Percentiles rank a stretch among this genome's conserved stretches.
phyloP scores from a whole-genome alignment of 164 flowering plant genomes.

The Platanus orientalis region DNA sequence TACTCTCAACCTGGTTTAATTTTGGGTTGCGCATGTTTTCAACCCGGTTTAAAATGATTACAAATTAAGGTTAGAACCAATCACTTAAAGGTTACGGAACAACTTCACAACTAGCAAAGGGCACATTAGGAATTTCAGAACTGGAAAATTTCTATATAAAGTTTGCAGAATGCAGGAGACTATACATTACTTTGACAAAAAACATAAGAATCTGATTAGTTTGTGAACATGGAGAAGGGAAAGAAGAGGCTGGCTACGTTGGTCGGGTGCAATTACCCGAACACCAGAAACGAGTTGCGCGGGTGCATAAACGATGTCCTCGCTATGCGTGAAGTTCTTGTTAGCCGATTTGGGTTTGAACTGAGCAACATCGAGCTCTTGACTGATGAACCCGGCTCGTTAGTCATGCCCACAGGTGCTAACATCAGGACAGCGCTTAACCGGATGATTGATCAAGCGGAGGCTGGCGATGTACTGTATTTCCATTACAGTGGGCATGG shows the following conservation, averaged over 20 bases:
- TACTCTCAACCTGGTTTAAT: no score
- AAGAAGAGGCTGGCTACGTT: slow-evolving; percentile 52
- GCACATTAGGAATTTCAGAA: neutral
- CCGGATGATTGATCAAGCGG: slow-evolving; percentile 48
- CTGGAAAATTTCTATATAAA: neutral
- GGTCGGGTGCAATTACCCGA: slow-evolving; percentile 64
- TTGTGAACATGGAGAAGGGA: slow-evolving; percentile 4
- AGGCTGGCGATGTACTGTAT: slow-evolving; percentile 54
- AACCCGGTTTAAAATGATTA: no score
- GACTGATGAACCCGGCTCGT: slow-evolving; percentile 42
- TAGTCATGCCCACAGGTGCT: slow-evolving; percentile 55
- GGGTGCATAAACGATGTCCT: slow-evolving; percentile 82
- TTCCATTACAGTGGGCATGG: slow-evolving; percentile 93
- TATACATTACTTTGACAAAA: neutral
- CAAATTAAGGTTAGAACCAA: no score
- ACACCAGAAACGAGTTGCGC: slow-evolving; percentile 51
- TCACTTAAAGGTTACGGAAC: no score
- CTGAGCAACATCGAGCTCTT: slow-evolving; percentile 37
- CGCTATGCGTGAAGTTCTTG: slow-evolving; percentile 42
- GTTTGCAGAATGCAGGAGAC: neutral
- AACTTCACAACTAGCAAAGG: neutral
- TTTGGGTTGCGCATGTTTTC: no score
- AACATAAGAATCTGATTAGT: neutral
- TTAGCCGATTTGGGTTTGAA: slow-evolving; percentile 48
- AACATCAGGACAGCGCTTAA: slow-evolving; percentile 51